Base-by-base conservation (phyloP, 257 asterid genomes). In the Rauvolfia tetraphylla region DNA sequence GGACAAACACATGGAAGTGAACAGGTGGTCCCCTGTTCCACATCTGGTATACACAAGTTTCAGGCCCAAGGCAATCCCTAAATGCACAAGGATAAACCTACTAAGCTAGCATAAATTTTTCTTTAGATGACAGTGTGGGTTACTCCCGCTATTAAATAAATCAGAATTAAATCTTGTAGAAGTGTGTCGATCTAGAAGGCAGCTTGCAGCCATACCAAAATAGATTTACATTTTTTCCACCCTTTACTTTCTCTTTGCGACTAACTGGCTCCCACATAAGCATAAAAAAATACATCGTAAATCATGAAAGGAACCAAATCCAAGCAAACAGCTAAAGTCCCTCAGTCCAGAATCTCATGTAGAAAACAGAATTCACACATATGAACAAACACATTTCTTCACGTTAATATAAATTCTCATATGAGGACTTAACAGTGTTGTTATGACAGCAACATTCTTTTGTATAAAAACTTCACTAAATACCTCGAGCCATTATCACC, bases 401-500 rank as follows among this genome's bases (percentile, higher is more conserved):
- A 63, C n/a, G 20, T 31, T 29, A 62, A 62, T 31, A 34, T 7
- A 20, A 33, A 57, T 39, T 10, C 48, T 9, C 39, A 23, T 23
- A 4, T 56, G 31, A 34, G 66, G 41, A 22, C 33, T 5, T 20
- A 42, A 75, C 33, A 48, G 33, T 29, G 41, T 31, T 49, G 51
- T 6, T 53, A 31, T 38, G 4, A 49, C 7, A 13, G 12, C 11
- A 44, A 63, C 15, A 41, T 46, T 27, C 25, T 46, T 69, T 42
- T 42, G 61, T 20, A 61, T 27, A 46, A 12, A 44, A 62, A 33
- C 23, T 10, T 4, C 8, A 13, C 18, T 7, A 34, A 25, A 7
- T 92, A 92, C 98, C 97, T 92, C 12, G 91, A 85, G 63, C 98
- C 97, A 34, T 87, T 89, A 84, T 90, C 97, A 72, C 98, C 96